Base-by-base conservation (phyloP, 176 grass and related monocot species). In the Aegilops sharonensis region DNA sequence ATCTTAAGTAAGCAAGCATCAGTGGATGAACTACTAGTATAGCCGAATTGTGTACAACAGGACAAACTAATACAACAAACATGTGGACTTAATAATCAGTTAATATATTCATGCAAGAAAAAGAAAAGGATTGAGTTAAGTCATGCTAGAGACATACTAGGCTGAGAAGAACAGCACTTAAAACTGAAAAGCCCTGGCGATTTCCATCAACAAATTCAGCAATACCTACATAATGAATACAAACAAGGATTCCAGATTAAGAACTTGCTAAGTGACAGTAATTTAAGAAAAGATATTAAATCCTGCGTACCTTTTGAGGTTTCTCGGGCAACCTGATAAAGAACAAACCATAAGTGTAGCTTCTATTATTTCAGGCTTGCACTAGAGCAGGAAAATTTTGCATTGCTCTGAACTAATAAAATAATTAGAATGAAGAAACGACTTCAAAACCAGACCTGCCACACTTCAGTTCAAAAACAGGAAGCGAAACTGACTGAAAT, bases 131-230 rank as follows among this genome's bases (percentile, higher is more conserved):
- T 27, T 78, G 72, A 20, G 54, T 17, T 6, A 21, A 57, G 15
- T 76, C 60, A 50, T 24, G 72, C 64, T 78, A 75, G 72, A 84
- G 74, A 80, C 91, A 81, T 94, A 98, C 93, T 63, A 98, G 63
- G 77, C 93, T 94, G 87, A 98, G 96, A 77, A 95, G 79, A 81
- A 98, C 30, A 82, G 92, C 91, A 88, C 91, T 95, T 64, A 90
- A 87, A 88, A 98, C 86, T 21, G 93, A 91, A 90, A 98, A 95
- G n/a, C 79, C 89, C 30, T 86, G 68, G 40, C 81, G 84, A 84
- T 98, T 95, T 78, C 80, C 83, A 87, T 98, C 96, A 82, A 94
- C 88, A 85, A 89, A 95, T 83, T 89, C 71, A 84, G 93, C 92
- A 76, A 95, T 63, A 77, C 75, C 96, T 98, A 86, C 50, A 92